Evolutionary conservation across 2,329 filamentous ascomycete genomes (phyloP), one percentile per base, ranked within the genome.

Genomic region (Paracamarosporium sp.): DNA sequence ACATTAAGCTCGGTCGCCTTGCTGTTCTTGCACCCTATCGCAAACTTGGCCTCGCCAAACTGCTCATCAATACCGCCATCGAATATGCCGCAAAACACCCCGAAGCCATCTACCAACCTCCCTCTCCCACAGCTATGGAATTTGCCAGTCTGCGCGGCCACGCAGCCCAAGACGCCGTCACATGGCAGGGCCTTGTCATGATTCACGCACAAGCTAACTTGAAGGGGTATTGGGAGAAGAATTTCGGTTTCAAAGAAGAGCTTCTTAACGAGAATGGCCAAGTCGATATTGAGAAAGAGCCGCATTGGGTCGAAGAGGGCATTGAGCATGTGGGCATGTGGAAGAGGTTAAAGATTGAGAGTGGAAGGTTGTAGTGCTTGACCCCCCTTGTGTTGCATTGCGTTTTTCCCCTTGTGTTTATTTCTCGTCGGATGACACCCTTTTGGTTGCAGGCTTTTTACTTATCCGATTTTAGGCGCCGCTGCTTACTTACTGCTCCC

Each of bases 281-380:
- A 11, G 62, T 75, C 1, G 70, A 73, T 45, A 70, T 74, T 17
- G 33, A 52, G 2, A 71, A 69, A 20, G 72, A 76, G 53, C 66
- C 65, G 30, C 70, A 66, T 28, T 97, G 93, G 92, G 82, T 83
- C 60, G 93, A 97, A 75, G 92, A 95, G 70, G 91, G 90, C 4
- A 94, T 97, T 53, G 82, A 85, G 63, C 92, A 97, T 80, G 83
- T 96, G 17, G 93, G 91, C 58, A 96, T 97, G 93, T 96, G 86
- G 84, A 84, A 78, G 74, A 67, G 79, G 56, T 35, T 83, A 17
- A 73, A 77, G 55, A 60, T 81, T 40, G 66, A 65, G 17, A 54
- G 40, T 28, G 60, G 62, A 44, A 70, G 68, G 66, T 69, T 68
- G 61, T 65, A 66, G 33, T 41, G 43, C 33, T 41, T 35, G 17